Conservation (phyloP, 2,329 filamentous ascomycete species). For the Acephala macrosclerotiorum region DNA sequence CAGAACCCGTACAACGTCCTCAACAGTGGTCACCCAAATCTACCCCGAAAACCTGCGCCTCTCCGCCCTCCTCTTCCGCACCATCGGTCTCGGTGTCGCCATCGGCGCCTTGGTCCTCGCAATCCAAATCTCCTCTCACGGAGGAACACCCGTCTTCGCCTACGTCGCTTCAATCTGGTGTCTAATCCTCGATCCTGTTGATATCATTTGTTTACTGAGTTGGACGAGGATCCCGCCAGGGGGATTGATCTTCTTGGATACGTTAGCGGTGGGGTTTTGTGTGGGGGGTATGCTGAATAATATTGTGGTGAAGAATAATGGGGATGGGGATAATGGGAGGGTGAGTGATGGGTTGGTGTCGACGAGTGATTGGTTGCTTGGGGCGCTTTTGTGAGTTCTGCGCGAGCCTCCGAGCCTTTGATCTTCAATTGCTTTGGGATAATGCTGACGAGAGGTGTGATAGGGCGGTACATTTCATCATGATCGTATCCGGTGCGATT, state of each 20-base stretch:
- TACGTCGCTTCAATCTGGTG: conserved; percentile 22
- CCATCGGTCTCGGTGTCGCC: conserved; percentile 15
- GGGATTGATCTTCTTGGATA: conserved; percentile 15
- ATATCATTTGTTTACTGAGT: conserved; percentile 12
- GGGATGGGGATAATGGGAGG: conserved; percentile 14
- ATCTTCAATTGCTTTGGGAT: not conserved
- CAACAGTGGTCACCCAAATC: conserved; percentile 5
- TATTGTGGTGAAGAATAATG: conserved; percentile 15
- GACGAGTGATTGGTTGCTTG: conserved; percentile 17
- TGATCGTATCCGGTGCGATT: not conserved
- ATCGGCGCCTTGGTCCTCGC: conserved; percentile 25
- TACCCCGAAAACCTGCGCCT: conserved; percentile 20
- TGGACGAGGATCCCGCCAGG: conserved; percentile 16
- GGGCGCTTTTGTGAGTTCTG: conserved; percentile 12
- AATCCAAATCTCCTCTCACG: conserved; percentile 11
- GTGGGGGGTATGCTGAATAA: conserved; percentile 18
- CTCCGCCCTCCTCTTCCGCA: conserved; percentile 16
- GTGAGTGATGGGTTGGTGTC: conserved; percentile 33
- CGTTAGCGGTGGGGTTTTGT: conserved; percentile 17
- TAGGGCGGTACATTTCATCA: conserved; percentile 1
- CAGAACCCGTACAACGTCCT: not conserved
- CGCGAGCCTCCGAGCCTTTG: no score
- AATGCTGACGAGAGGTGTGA: not conserved
- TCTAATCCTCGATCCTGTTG: conserved; percentile 14
- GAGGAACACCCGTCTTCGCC: conserved; percentile 17